These are phyloP conservation scores for Ascomycota sp. DNA, from an alignment of 2,329 filamentous ascomycete species.

Conservation along the genomic window DNA sequence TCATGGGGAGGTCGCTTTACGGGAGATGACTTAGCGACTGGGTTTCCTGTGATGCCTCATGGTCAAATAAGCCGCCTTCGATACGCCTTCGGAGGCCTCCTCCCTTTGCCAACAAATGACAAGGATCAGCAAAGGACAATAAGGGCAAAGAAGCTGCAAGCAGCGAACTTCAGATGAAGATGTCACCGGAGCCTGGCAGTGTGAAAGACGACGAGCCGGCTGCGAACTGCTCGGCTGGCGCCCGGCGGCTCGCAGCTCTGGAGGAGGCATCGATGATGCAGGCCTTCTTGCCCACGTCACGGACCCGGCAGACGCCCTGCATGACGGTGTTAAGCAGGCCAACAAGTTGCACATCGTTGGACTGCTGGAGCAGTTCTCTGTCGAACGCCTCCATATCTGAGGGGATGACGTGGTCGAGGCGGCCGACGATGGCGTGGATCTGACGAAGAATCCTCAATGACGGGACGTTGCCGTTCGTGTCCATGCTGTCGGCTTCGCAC, in stretches of 20 bases:
- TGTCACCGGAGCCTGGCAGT: constrained; percentile 10
- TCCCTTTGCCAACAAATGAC: too few relatives aligned
- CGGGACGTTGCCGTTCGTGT: constrained; percentile 19
- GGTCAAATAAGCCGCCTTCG: too few relatives aligned
- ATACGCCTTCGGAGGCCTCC: too few relatives aligned
- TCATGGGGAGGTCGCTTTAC: too few relatives aligned
- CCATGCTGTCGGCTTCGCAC: constrained; percentile 14
- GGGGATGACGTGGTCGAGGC: constrained; percentile 64
- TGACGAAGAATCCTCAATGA: constrained; percentile 66
- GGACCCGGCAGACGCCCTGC: constrained; percentile 47
- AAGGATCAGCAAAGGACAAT: too few relatives aligned
- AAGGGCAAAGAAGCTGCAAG: background rate
- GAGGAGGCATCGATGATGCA: constrained; percentile 27
- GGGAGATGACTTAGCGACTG: too few relatives aligned
- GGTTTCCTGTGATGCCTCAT: too few relatives aligned
- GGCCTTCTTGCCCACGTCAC: constrained; percentile 60
- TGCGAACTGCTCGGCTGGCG: constrained; percentile 5
- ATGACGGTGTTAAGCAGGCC: constrained; percentile 57
- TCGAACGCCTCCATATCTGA: constrained; percentile 44
- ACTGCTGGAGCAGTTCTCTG: constrained; percentile 52
- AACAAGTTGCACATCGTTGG: constrained; percentile 68
- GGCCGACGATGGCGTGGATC: constrained; percentile 67
- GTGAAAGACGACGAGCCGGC: constrained; percentile 6
- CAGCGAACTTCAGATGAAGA: constrained; percentile 7
- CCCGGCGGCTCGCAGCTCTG: constrained; percentile 7